Base-by-base conservation (phyloP, 2,329 filamentous ascomycete genomes). In the Exophiala sp. region DNA sequence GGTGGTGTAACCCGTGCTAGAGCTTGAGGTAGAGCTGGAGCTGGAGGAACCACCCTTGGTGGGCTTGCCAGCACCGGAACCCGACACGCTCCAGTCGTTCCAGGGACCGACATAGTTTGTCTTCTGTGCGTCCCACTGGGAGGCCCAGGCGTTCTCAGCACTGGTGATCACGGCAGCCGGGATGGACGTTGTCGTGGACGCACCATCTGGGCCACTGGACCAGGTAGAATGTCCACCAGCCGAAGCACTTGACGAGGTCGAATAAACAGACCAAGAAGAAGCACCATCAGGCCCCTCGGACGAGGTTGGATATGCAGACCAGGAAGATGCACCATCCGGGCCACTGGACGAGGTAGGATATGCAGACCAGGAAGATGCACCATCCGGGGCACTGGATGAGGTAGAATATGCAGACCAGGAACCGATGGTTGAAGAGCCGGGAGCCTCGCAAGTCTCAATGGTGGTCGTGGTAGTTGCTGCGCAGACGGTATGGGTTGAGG, bases 401-500 rank as follows among this genome's bases (percentile, higher is more conserved):
- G 41, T 43, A 8, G 41, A 24, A 20, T 32, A n/a, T 6, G 41
- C n/a, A 21, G 41, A 43, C 29, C 41, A 20, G 9, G 41, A 8
- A 10, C 29, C 3, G 41, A 43, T 32, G 18, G 41, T 43, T n/a
- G 41, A 32, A 29, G 41, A 12, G 9, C 20, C 49, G 5, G 52
- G 35, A 39, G 33, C 40, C 11, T 42, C 40, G 44, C 55, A 51
- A 18, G 52, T 58, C 14, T 29, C 24, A 36, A 39, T 44, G 12
- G 48, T 51, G 14, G 40, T 35, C 11, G 36, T 32, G 5, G 42
- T 46, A 2, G 57, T 59, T 21, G 54, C 33, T 5, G 57, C 53
- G 44, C 54, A 59, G 44, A 57, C 18, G 8, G 52, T 56, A 47
- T 59, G 57, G 12, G 50, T 54, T 45, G 47, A 42, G 9, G 53